These are phyloP conservation scores for Calonectria fujianensis DNA, from an alignment of 2,329 filamentous ascomycete species.

Conservation along the genomic window DNA sequence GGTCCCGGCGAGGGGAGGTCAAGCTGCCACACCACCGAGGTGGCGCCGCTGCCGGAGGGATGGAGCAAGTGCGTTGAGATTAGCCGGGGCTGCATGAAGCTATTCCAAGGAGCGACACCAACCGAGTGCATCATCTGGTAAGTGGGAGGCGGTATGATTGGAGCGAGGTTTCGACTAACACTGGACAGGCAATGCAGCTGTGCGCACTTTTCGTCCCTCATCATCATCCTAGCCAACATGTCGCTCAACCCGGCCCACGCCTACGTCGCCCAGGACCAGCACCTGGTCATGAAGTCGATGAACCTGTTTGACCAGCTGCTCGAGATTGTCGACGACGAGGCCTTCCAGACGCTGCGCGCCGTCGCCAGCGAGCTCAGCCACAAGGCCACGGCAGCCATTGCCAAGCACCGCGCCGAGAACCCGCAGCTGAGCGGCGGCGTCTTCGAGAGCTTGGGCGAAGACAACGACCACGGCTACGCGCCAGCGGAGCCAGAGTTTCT, in stretches of 20 bases:
- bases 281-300: constrained; percentile 54
- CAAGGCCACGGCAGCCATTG: constrained; percentile 46
- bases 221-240: constrained; percentile 60
- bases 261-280: constrained; percentile 54
- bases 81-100: constrained; percentile 59
- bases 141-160: not conserved
- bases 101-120: constrained; percentile 56
- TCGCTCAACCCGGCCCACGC: constrained; percentile 55
- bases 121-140: constrained; percentile 60
- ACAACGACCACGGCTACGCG: not conserved
- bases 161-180: constrained; percentile 17
- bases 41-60: constrained; percentile 52
- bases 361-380: constrained; percentile 48
- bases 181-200: constrained; percentile 54
- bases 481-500: constrained; percentile 27
- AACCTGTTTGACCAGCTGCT: constrained; percentile 55
- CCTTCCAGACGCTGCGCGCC: constrained; percentile 40
- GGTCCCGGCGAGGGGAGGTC: not conserved
- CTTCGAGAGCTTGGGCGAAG: constrained; percentile 19
- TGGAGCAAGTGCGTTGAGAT: constrained; percentile 60
- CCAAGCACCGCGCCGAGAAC: constrained; percentile 30
- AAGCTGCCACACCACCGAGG: constrained; percentile 35
- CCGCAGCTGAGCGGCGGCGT: constrained; percentile 5
- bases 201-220: constrained; percentile 58
- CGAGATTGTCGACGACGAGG: constrained; percentile 44